phyloP scores from a whole-genome alignment of 768 basidiomycete species.

The Suillus luteus region DNA sequence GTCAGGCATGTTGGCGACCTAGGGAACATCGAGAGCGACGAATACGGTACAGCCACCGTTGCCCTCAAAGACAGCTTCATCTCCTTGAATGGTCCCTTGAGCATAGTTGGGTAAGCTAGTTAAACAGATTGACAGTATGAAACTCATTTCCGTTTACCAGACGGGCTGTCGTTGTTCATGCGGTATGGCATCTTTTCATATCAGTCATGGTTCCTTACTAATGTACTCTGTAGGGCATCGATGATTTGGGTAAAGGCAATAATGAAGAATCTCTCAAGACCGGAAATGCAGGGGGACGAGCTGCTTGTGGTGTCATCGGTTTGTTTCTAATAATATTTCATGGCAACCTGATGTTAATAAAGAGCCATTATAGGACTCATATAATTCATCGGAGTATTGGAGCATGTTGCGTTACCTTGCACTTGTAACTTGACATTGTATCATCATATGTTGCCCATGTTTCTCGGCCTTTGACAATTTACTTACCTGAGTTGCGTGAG shows the following conservation, averaged over 20 bases:
- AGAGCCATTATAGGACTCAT: constrained; percentile 20
- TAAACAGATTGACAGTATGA: constrained; percentile 8
- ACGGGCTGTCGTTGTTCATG: constrained; percentile 76
- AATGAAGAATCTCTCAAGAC: constrained; percentile 73
- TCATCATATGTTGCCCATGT: constrained; percentile 17
- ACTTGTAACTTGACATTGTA: neutral
- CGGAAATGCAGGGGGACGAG: constrained; percentile 74
- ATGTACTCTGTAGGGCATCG: constrained; percentile 52
- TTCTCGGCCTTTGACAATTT: constrained; percentile 21
- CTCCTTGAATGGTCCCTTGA: constrained; percentile 65
- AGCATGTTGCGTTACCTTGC: neutral
- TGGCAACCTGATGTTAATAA: constrained; percentile 5
- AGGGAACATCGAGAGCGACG: constrained; percentile 71
- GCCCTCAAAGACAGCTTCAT: constrained; percentile 60
- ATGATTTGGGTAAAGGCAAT: constrained; percentile 75
- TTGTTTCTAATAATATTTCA: constrained; percentile 17
- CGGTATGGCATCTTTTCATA: constrained; percentile 38
- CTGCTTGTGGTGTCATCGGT: constrained; percentile 86
- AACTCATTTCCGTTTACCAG: constrained; percentile 32
- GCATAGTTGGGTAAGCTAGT: constrained; percentile 64
- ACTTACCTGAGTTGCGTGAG: neutral
- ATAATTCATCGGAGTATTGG: constrained; percentile 16
- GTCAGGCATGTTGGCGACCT: constrained; percentile 73
- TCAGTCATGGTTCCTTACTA: constrained; percentile 13
- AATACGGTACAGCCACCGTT: constrained; percentile 56